Evolutionary conservation across 2,329 filamentous ascomycete species (phyloP).

Genomic region (Pseudogymnoascus sp.): DNA sequence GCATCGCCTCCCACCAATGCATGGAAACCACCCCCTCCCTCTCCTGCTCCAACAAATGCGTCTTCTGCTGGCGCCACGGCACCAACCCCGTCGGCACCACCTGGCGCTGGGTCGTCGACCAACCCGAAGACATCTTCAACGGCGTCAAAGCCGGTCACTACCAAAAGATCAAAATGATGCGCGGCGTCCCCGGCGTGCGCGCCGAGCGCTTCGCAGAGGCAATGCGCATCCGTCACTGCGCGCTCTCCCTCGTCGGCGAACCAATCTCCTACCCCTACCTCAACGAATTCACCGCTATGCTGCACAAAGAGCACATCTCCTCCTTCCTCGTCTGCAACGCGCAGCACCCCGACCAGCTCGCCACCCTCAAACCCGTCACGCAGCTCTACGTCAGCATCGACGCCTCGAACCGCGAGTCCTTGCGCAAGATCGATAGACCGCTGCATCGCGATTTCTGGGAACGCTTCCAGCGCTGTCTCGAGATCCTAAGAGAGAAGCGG

Average conservation of each 20-base stretch:
- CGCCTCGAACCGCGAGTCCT: conserved; percentile 79
- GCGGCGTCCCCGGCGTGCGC: conserved; percentile 84
- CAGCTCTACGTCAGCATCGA: conserved; percentile 97
- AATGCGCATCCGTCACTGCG: conserved; percentile 88
- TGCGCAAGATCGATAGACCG: conserved; percentile 83
- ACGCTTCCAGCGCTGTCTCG: conserved; percentile 82
- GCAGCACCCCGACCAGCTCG: conserved; percentile 88
- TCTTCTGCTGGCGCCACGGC: conserved; percentile 97
- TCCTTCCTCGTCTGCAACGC: conserved; percentile 96
- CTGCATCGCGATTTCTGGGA: conserved; percentile 97
- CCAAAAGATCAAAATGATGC: conserved; percentile 96
- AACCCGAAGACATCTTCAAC: conserved; percentile 79
- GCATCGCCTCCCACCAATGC: conserved; percentile 90
- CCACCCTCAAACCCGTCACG: conserved; percentile 74
- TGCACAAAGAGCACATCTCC: conserved; percentile 81
- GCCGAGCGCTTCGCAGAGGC: conserved; percentile 89
- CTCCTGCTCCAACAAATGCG: conserved; percentile 95
- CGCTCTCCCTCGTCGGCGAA: conserved; percentile 85
- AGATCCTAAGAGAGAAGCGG: conserved; percentile 77
- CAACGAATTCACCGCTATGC: conserved; percentile 78
- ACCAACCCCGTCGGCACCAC: conserved; percentile 95
- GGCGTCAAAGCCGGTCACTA: conserved; percentile 91
- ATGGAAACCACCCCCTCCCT: conserved; percentile 97
- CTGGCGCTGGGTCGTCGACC: conserved; percentile 94
- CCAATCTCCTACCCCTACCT: conserved; percentile 99